phyloP scores from a whole-genome alignment of 2,329 filamentous ascomycete genomes.

The Lasiodiplodia citricola region DNA sequence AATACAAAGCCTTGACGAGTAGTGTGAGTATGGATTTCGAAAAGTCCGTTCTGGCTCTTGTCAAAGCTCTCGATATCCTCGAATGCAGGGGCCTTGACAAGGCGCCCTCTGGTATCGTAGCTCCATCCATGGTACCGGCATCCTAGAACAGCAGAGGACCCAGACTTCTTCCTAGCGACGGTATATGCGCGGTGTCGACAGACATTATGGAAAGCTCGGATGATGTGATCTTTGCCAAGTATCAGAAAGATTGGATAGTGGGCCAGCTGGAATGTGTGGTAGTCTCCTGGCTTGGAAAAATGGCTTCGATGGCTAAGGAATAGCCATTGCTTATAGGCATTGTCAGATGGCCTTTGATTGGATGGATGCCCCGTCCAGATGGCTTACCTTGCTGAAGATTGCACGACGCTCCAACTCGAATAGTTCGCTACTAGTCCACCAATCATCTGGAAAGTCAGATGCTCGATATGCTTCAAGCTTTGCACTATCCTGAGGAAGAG shows the following conservation, averaged over 20 bases:
- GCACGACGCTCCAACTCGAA: slow-evolving; percentile 57
- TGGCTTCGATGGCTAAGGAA: slow-evolving; percentile 43
- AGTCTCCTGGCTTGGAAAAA: slow-evolving; percentile 44
- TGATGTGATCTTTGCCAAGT: slow-evolving; percentile 41
- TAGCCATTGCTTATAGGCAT: slow-evolving; percentile 41
- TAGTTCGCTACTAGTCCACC: slow-evolving; percentile 48
- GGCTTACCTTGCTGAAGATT: slow-evolving; percentile 54
- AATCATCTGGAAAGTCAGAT: slow-evolving; percentile 47
- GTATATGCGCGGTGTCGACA: slow-evolving; percentile 54
- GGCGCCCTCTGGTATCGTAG: slow-evolving; percentile 49
- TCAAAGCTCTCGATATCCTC: slow-evolving; percentile 46
- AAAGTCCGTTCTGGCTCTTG: slow-evolving; percentile 40
- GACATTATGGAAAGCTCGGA: slow-evolving; percentile 52
- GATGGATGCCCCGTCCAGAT: not conserved
- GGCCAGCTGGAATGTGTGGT: slow-evolving; percentile 42
- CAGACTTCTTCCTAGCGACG: slow-evolving; percentile 44
- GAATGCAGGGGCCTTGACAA: slow-evolving; percentile 52
- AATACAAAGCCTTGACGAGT: slow-evolving; percentile 37
- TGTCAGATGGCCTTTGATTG: slow-evolving; percentile 18
- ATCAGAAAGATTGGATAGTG: slow-evolving; percentile 50
- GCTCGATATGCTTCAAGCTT: slow-evolving; percentile 38
- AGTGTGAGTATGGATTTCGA: slow-evolving; percentile 35
- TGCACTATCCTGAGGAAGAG: not conserved
- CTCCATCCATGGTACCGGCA: slow-evolving; percentile 57
- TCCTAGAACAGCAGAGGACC: slow-evolving; percentile 47